Conservation (phyloP, 2,329 filamentous ascomycete species). For the Emmonsiellopsis sp. region DNA sequence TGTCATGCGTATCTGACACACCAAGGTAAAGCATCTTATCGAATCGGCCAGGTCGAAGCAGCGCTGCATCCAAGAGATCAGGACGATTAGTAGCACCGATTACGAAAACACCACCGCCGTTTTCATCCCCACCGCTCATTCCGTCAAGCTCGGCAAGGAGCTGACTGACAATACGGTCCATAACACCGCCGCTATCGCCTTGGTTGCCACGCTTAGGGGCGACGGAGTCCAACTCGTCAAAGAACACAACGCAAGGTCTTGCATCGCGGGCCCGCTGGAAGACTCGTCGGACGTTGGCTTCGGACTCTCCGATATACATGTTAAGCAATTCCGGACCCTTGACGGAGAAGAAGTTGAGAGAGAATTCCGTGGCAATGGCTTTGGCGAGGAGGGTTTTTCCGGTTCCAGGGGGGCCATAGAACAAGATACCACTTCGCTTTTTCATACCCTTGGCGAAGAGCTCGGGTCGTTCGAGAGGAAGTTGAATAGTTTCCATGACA, state of each 20-base stretch:
- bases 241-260: conserved; percentile 95
- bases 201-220: conserved; percentile 97
- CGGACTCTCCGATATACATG: conserved; percentile 99
- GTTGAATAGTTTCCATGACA: conserved; percentile 97
- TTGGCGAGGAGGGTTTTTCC: conserved; percentile 99
- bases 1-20: conserved; percentile 91
- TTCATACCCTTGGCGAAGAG: conserved; percentile 99
- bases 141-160: conserved; percentile 94
- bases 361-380: conserved; percentile 97
- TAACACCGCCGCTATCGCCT: conserved; percentile 94
- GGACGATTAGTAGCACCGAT: conserved; percentile 98
- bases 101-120: conserved; percentile 99
- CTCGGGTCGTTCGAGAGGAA: conserved; percentile 97
- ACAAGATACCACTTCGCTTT: conserved; percentile 93
- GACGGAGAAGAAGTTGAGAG: conserved; percentile 98
- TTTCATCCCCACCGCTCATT: conserved; percentile 90
- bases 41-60: conserved; percentile 96
- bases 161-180: conserved; percentile 99
- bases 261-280: conserved; percentile 99
- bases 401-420: conserved; percentile 98
- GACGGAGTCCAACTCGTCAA: conserved; percentile 97
- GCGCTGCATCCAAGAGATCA: conserved; percentile 93
- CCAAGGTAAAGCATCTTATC: conserved; percentile 97
- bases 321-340: conserved; percentile 97
- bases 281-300: conserved; percentile 98